phyloP scores from a whole-genome alignment of 2,329 filamentous ascomycete species.

The Phoma sp. region DNA sequence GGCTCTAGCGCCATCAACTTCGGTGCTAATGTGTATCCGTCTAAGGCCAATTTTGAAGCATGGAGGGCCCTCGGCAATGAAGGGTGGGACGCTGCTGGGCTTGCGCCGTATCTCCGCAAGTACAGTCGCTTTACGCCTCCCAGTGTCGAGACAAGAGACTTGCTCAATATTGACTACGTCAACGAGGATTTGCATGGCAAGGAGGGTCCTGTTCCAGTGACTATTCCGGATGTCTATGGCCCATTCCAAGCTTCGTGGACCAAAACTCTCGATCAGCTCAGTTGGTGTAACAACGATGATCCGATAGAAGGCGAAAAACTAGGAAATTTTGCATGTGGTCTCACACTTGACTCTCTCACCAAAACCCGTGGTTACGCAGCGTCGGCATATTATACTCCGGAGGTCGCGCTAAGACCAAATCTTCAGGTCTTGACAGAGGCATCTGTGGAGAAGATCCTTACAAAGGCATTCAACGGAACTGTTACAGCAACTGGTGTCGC shows the following conservation, averaged over 20 bases:
- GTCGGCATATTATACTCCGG: conserved; percentile 23
- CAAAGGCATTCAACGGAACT: conserved; percentile 1
- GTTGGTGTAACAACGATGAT: conserved; percentile 22
- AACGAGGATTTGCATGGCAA: conserved; percentile 25
- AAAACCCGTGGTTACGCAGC: conserved; percentile 20
- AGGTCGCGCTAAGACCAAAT: conserved; percentile 14
- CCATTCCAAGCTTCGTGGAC: conserved; percentile 48
- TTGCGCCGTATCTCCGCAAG: conserved; percentile 35
- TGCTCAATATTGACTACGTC: conserved; percentile 21
- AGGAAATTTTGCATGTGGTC: conserved; percentile 51
- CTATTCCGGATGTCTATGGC: conserved; percentile 47
- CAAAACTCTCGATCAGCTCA: conserved; percentile 13
- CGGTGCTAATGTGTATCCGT: conserved; percentile 22
- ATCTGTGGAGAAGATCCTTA: not conserved
- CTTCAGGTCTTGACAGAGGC: conserved; percentile 10
- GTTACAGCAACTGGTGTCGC: conserved; percentile 23
- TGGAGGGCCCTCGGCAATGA: conserved; percentile 59
- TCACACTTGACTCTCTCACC: conserved; percentile 16
- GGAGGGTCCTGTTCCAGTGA: conserved; percentile 11
- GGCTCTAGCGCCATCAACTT: conserved; percentile 28
- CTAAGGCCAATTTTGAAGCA: conserved; percentile 22
- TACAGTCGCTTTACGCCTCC: conserved; percentile 31
- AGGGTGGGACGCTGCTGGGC: conserved; percentile 56
- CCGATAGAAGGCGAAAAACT: conserved; percentile 52
- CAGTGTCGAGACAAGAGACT: conserved; percentile 24